Evolutionary conservation across 2,329 filamentous ascomycete species (phyloP), one percentile per base, ranked within the genome.

Genomic region (Ascochyta rabiei): DNA sequence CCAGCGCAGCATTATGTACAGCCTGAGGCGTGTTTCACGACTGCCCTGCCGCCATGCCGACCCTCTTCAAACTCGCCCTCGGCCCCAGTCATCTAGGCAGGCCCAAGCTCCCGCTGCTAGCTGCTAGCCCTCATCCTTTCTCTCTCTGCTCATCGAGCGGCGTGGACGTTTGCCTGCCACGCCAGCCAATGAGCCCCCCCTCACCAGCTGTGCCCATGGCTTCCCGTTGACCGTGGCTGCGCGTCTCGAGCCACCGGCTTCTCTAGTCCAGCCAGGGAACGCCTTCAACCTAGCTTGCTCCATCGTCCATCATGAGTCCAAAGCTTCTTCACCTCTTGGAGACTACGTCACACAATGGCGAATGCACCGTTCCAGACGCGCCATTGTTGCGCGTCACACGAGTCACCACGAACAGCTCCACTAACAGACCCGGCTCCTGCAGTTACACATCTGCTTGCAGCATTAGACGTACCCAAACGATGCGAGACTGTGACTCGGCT

Each of bases 11-110:
- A 66, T 66, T 64, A 66, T 66, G 62, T 66, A 64, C 62, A 58
- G 56, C 55, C 51, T 55, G 52, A 53, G 56, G 56, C 59, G 62
- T 58, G 68, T 71, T 71, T 71, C 69, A 71, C 69, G 58, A 66
- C 51, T 23, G 55, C 57, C 56, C 59, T 66, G 56, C 64, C 57
- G 51, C 46, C 52, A 46, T 55, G 54, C 55, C 62, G 51, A 44
- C 35, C 28, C 57, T 48, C 38, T 46, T 58, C 52, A 33, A 31
- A 21, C 50, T 49, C 44, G 34, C 43, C 35, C 24, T 9, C 24
- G 45, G 35, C 46, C 45, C 52, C 53, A 35, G 51, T 30, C 47
- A 50, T 40, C 51, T 44, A 39, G 35, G 45, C 43, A 39, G 35
- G 45, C 45, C 52, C 48, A 50, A 26, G 53, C 56, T 30, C 48